Evolutionary conservation across 768 basidiomycete genomes (phyloP).

Genomic region (Amanita thiersii): DNA sequence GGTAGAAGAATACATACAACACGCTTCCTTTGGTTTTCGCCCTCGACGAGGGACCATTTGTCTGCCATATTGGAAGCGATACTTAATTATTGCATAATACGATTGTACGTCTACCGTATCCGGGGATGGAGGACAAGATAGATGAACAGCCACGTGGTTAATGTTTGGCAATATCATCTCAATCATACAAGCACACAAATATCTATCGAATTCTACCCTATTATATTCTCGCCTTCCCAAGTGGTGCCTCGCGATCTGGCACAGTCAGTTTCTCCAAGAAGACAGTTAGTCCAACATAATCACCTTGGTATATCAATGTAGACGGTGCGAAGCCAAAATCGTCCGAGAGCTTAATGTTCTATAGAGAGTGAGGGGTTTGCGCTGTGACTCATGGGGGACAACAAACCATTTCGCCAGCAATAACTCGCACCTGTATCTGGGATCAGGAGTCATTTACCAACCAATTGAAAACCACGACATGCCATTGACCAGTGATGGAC

Average conservation of each 20-base stretch:
- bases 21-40: conserved; percentile 74
- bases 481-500: conserved; percentile 93
- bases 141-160: not conserved
- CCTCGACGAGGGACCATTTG: conserved; percentile 57
- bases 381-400: conserved; percentile 3
- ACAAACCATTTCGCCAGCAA: conserved; percentile 75
- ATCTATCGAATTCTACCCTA: no score
- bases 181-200: not conserved
- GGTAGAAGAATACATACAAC: conserved; percentile 52
- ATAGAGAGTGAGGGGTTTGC: conserved; percentile 5
- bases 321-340: conserved; percentile 87
- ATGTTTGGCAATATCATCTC: not conserved
- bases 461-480: conserved; percentile 13
- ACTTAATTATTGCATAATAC: conserved; percentile 2
- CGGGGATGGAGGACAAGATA: not conserved
- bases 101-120: not conserved
- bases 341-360: conserved; percentile 63
- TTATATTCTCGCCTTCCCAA: conserved; percentile 61
- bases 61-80: conserved; percentile 26
- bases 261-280: conserved; percentile 10
- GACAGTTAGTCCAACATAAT: conserved; percentile 8
- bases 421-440: conserved; percentile 58
- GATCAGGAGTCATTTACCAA: not conserved
- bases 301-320: conserved; percentile 69
- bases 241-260: conserved; percentile 43